Evolutionary conservation across 2,329 filamentous ascomycete genomes (phyloP).

Genomic region (Ascochyta viciae-villosae): DNA sequence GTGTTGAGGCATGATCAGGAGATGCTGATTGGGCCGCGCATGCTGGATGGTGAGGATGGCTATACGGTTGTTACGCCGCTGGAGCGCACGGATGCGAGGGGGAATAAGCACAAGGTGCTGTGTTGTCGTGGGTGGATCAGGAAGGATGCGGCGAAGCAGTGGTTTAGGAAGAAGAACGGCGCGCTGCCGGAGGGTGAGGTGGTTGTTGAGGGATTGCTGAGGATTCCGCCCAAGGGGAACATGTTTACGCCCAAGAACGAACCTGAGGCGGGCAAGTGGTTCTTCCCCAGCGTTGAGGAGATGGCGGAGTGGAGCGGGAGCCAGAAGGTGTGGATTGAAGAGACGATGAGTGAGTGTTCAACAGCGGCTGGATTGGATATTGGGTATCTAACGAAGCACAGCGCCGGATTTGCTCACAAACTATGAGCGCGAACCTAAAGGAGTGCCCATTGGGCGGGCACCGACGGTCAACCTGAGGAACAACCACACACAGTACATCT

Average conservation of each 20-base stretch:
- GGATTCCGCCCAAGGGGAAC: slow-evolving; percentile 96
- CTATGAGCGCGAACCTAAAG: slow-evolving; percentile 77
- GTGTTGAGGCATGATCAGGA: slow-evolving; percentile 85
- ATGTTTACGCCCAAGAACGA: slow-evolving; percentile 93
- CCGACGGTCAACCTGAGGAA: slow-evolving; percentile 93
- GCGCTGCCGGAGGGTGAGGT: slow-evolving; percentile 75
- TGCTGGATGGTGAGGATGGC: slow-evolving; percentile 87
- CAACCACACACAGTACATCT: slow-evolving; percentile 98
- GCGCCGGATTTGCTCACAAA: slow-evolving; percentile 79
- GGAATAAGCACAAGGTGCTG: slow-evolving; percentile 68
- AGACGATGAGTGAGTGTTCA: slow-evolving; percentile 77
- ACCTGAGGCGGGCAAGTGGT: slow-evolving; percentile 84
- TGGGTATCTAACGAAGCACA: slow-evolving; percentile 51
- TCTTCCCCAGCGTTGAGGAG: slow-evolving; percentile 91
- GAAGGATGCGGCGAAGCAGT: slow-evolving; percentile 73
- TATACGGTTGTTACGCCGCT: slow-evolving; percentile 92
- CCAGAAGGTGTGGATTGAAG: slow-evolving; percentile 92
- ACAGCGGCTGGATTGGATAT: background rate
- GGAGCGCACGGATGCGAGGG: slow-evolving; percentile 67
- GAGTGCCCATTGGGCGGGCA: slow-evolving; percentile 86
- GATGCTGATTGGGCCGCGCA: slow-evolving; percentile 92
- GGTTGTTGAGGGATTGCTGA: slow-evolving; percentile 80
- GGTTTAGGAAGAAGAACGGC: slow-evolving; percentile 60
- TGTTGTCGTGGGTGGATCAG: slow-evolving; percentile 93
- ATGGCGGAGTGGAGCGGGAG: slow-evolving; percentile 86